Percentiles rank a stretch among this genome's conserved stretches.
phyloP scores from a whole-genome alignment of 371 early-diverging fungal species.

The Mycotypha africana region DNA sequence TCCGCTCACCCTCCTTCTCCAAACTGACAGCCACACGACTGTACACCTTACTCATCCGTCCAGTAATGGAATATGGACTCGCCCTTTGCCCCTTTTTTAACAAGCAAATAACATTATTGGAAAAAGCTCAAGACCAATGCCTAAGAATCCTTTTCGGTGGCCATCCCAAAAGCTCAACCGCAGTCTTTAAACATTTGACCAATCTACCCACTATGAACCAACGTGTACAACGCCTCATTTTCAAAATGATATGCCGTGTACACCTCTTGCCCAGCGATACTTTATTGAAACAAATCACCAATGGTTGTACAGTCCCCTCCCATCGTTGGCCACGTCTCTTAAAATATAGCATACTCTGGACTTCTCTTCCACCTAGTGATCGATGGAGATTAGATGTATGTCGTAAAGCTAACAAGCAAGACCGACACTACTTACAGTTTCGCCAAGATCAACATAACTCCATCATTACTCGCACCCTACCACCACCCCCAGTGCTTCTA shows the following conservation, averaged over 20 bases:
- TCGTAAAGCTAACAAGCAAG: no score
- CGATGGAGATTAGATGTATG: no score
- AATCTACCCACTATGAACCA: not conserved
- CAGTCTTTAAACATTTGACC: no score
- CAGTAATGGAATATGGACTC: no score
- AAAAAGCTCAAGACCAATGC: no score
- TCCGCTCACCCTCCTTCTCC: no score
- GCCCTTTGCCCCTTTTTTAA: no score
- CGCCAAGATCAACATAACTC: not conserved
- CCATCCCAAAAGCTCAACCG: no score
- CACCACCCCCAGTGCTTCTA: not conserved
- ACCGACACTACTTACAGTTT: not conserved
- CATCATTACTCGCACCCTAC: not conserved
- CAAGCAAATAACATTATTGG: no score
- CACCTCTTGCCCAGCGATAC: not conserved
- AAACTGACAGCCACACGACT: no score
- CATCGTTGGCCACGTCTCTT: not conserved
- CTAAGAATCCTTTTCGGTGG: no score
- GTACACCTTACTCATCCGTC: no score
- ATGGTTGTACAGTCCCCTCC: not conserved
- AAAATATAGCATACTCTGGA: not conserved
- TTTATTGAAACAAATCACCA: not conserved
- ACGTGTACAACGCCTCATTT: not conserved
- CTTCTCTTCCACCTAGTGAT: not conserved
- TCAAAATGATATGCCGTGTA: not conserved